Base-by-base conservation (phyloP, 345 rosid species). In the Linum tenue region DNA sequence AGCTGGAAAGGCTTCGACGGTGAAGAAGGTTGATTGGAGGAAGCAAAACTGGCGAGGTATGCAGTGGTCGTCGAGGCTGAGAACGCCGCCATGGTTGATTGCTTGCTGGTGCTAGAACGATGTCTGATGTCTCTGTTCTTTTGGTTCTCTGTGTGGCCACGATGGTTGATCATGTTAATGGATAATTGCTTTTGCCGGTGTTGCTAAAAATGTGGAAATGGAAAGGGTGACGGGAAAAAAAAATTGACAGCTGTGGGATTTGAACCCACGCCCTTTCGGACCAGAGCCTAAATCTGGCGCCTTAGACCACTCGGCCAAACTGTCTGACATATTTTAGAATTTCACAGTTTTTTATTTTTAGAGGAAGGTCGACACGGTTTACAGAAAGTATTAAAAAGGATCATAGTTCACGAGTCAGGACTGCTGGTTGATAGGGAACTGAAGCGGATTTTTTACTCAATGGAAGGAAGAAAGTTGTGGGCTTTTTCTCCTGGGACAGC, bases 251-350 rank as follows among this genome's bases (percentile, higher is more conserved):
- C 99, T 90, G 88, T 86, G 96, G 95, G 89, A 85, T 88, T 90
- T 94, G 97, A 94, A 94, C 99, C 95, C 96, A 90, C 97, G 91
- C 96, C 97, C 95, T 92, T 86, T 77, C 96, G 89, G 92, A 88
- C 95, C 92, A 88, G 92, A 90, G 95, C 92, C 99, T 90, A 86
- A 90, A 85, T 90, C 92, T 86, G 96, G 96, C 97, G 94, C 96
- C 96, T 92, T 86, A 86, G 97, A 90, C 97, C 99, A 90, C 95
- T 90, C 96, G 92, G 96, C 97, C 95, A 90, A 92, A 92, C 96
- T 90, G 60, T 57, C 60, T 0, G 31, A 22, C 0, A 22, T 0
- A 22, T 22, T 0, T 22, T 22, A 22, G 31, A 22, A 22, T 22
- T 22, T 22, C 31, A 22, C 31, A 22, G 31, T 0, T 48, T 44